These are phyloP conservation scores for Pichia nakasei DNA, from an alignment of 805 yeast genomes.

Conservation along the genomic window DNA sequence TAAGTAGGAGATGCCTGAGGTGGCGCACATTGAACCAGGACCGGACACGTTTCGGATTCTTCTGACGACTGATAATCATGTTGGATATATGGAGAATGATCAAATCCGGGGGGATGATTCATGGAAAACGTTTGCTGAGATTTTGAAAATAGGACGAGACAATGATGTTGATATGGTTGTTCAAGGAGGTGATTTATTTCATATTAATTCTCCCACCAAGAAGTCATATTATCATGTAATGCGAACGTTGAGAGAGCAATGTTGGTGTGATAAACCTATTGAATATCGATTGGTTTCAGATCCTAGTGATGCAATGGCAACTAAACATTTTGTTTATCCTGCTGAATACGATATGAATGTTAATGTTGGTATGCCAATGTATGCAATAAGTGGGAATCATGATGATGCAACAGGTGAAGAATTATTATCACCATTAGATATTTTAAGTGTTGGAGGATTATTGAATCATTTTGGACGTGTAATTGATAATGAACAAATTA, in stretches of 20 bases:
- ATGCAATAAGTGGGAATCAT: slow-evolving; percentile 92
- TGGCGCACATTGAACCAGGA: slow-evolving; percentile 36
- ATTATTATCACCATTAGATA: slow-evolving; percentile 75
- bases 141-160: slow-evolving; percentile 59
- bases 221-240: slow-evolving; percentile 80
- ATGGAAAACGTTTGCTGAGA: slow-evolving; percentile 80
- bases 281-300: slow-evolving; percentile 78
- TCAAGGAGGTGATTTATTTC: slow-evolving; percentile 92
- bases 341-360: slow-evolving; percentile 88
- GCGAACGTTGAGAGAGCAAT: slow-evolving; percentile 55
- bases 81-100: slow-evolving; percentile 85
- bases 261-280: slow-evolving; percentile 83
- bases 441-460: slow-evolving; percentile 71
- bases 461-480: slow-evolving; percentile 87
- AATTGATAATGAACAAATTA: slow-evolving; percentile 63
- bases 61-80: slow-evolving; percentile 92
- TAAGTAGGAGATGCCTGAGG: slow-evolving; percentile 30
- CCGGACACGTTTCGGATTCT: slow-evolving; percentile 68
- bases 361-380: slow-evolving; percentile 82
- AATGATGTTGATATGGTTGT: slow-evolving; percentile 79
- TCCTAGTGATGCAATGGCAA: slow-evolving; percentile 54
- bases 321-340: slow-evolving; percentile 53
- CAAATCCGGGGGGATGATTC: slow-evolving; percentile 87
- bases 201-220: slow-evolving; percentile 80
- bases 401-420: slow-evolving; percentile 92